phyloP scores from a whole-genome alignment of 306 rosid genomes.

The Prinsepia uniflora region DNA sequence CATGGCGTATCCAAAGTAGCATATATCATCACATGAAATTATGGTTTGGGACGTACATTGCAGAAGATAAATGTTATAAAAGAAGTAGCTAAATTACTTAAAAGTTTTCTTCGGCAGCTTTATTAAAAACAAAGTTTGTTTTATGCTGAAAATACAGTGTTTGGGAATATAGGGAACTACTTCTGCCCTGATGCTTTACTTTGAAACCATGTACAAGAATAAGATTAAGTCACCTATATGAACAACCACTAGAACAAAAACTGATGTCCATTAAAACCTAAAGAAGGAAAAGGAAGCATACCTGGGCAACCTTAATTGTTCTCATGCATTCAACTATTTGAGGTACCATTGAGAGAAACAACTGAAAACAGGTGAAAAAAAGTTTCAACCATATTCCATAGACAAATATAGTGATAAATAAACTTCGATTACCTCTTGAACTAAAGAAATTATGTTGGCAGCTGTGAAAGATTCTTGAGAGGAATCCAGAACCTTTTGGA shows the following conservation, averaged over 20 bases:
- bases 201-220: not conserved
- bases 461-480: conserved; percentile 30
- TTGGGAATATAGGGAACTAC: not conserved
- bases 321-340: conserved; percentile 60
- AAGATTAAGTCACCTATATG: not conserved
- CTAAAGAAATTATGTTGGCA: conserved; percentile 45
- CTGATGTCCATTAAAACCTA: conserved; percentile 5
- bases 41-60: not conserved
- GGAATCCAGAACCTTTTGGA: conserved; percentile 40
- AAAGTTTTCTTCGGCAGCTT: not conserved
- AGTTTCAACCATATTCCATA: conserved; percentile 15
- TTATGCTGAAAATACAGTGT: not conserved
- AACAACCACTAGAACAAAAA: conserved; percentile 6
- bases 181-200: not conserved
- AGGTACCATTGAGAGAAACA: conserved; percentile 56
- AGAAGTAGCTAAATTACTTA: not conserved
- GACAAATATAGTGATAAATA: conserved; percentile 20
- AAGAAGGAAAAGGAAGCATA: conserved; percentile 29
- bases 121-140: not conserved
- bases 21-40: not conserved
- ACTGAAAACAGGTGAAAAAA: conserved; percentile 40
- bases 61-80: not conserved
- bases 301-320: conserved; percentile 90
- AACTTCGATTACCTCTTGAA: conserved; percentile 55
- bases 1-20: not conserved